Conservation (phyloP, 2,329 filamentous ascomycete species). For the Penicillium sp. region DNA sequence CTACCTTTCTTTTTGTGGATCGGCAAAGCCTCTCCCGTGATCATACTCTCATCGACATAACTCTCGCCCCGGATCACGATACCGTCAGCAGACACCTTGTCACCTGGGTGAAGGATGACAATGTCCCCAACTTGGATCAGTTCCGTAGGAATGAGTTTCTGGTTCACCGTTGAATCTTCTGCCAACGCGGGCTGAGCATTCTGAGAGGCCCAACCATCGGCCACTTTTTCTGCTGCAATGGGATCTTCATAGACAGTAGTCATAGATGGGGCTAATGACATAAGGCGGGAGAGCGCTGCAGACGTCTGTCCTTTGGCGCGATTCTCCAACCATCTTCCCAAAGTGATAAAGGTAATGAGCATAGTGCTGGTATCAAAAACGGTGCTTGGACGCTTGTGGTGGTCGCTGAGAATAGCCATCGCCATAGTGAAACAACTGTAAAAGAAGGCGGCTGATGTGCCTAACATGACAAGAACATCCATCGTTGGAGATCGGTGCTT, state of each 20-base stretch:
- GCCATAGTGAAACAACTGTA: constrained; percentile 88
- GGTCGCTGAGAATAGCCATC: constrained; percentile 72
- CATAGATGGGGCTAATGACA: constrained; percentile 96
- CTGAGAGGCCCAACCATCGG: constrained; percentile 66
- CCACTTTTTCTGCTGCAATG: constrained; percentile 87
- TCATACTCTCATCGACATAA: constrained; percentile 97
- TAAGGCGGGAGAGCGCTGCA: constrained; percentile 85
- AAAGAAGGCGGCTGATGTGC: constrained; percentile 93
- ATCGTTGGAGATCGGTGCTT: constrained; percentile 92
- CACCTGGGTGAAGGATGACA: constrained; percentile 87
- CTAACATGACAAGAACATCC: constrained; percentile 93
- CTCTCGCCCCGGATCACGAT: constrained; percentile 84
- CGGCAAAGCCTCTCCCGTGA: constrained; percentile 95
- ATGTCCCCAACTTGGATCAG: constrained; percentile 92
- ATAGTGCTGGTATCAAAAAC: constrained; percentile 98
- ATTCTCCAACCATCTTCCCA: constrained; percentile 92
- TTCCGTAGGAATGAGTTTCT: constrained; percentile 82
- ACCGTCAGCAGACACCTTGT: constrained; percentile 95
- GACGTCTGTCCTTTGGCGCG: constrained; percentile 94
- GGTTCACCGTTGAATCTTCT: constrained; percentile 20
- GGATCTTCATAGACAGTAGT: constrained; percentile 94
- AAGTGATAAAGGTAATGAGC: constrained; percentile 92
- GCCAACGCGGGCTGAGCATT: constrained; percentile 7
- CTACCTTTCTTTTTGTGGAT: constrained; percentile 84
- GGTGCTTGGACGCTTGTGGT: constrained; percentile 78